Conservation (phyloP, 805 yeast species). For the Metschnikowia borealis region DNA sequence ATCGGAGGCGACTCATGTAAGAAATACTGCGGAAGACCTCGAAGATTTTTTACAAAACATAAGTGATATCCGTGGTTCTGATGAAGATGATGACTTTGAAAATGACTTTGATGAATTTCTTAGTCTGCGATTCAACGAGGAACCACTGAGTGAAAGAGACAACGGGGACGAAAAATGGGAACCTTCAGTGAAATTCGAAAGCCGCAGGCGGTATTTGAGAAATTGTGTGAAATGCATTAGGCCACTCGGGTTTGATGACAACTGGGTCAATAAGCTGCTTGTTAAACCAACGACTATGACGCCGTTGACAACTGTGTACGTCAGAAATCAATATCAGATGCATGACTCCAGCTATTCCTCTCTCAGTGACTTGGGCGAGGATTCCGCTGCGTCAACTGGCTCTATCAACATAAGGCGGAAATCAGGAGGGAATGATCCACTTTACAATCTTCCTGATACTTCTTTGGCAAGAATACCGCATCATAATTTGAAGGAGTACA, state of each 20-base stretch:
- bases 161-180: constrained; percentile 39
- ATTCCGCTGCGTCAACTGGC: neutral
- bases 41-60: constrained; percentile 28
- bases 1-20: constrained; percentile 3
- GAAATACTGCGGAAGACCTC: constrained; percentile 21
- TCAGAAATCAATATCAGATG: constrained; percentile 3
- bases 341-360: constrained; percentile 5
- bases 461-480: constrained; percentile 13
- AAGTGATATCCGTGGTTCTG: constrained; percentile 28
- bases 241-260: constrained; percentile 47
- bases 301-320: constrained; percentile 17
- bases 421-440: constrained; percentile 2
- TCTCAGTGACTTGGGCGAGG: neutral
- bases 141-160: neutral
- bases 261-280: constrained; percentile 49
- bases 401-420: neutral
- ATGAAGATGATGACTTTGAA: constrained; percentile 25
- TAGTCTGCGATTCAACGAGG: neutral
- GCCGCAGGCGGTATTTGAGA: constrained; percentile 40
- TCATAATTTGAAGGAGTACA: constrained; percentile 16
- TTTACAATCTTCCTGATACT: constrained; percentile 8
- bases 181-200: constrained; percentile 37
- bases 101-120: constrained; percentile 3
- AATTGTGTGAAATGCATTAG: constrained; percentile 57
- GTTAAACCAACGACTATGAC: constrained; percentile 36